These are phyloP conservation scores for Sanghuangporus sanghuang DNA, from an alignment of 1,284 basidiomycete species.

Conservation along the genomic window DNA sequence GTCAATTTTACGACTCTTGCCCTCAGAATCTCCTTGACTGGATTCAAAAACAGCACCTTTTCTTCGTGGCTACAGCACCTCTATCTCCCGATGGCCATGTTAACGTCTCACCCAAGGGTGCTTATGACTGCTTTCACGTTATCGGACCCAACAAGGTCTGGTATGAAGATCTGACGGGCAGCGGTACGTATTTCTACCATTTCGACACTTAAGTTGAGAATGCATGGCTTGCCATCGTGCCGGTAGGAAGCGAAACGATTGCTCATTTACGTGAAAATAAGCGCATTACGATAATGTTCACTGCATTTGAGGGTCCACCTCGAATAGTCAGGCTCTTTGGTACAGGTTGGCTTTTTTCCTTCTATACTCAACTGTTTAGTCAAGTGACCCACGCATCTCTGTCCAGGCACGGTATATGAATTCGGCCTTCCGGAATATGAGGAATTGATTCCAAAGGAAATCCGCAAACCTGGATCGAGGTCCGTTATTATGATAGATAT, in stretches of 20 bases:
- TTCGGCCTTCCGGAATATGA: constrained; percentile 49
- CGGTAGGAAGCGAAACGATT: constrained; percentile 51
- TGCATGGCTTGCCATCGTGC: background rate
- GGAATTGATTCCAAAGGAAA: constrained; percentile 34
- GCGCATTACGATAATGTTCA: constrained; percentile 51
- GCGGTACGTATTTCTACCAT: constrained; percentile 34
- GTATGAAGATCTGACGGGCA: constrained; percentile 57
- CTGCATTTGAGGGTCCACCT: constrained; percentile 45
- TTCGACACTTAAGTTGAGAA: background rate
- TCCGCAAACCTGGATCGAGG: constrained; percentile 43
- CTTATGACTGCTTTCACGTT: constrained; percentile 43
- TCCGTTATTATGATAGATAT: constrained; percentile 47
- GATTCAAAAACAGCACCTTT: constrained; percentile 49
- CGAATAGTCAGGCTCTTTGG: constrained; percentile 48
- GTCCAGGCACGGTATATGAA: constrained; percentile 42
- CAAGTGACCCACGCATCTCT: background rate
- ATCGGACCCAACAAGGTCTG: constrained; percentile 43
- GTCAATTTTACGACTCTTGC: constrained; percentile 42
- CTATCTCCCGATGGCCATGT: constrained; percentile 43
- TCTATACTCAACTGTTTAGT: background rate
- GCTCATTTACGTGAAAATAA: constrained; percentile 54
- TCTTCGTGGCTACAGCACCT: constrained; percentile 56
- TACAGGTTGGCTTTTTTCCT: constrained; percentile 33
- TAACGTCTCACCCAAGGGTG: constrained; percentile 50
- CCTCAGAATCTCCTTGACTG: constrained; percentile 41